A percentile compares a stretch with the other conserved stretches of the same genome.
Evolutionary conservation across 2,329 filamentous ascomycete species (phyloP).

Genomic region (Neonectria coccinea): DNA sequence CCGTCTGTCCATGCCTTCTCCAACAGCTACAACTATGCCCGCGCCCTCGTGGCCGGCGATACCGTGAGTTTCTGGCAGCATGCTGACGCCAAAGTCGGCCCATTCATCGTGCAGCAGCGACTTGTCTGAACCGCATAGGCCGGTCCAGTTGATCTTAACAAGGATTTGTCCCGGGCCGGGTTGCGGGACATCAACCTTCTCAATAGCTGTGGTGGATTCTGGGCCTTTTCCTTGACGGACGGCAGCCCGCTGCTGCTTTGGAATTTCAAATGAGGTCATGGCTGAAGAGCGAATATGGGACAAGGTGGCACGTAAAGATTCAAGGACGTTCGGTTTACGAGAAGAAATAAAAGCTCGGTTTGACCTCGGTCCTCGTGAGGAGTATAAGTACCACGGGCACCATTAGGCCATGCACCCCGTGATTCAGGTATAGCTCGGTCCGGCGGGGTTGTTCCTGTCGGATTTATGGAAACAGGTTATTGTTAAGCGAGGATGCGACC

Average conservation of each 20-base stretch:
- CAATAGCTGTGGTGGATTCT: slow-evolving; percentile 28
- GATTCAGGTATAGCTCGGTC: slow-evolving; percentile 5
- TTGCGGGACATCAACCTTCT: slow-evolving; percentile 34
- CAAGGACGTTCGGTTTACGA: not conserved
- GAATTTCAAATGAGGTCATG: slow-evolving; percentile 36
- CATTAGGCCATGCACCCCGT: slow-evolving; percentile 9
- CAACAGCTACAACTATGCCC: slow-evolving; percentile 83
- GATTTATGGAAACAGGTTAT: slow-evolving; percentile 13
- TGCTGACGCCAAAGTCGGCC: slow-evolving; percentile 38
- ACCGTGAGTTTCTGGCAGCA: slow-evolving; percentile 31
- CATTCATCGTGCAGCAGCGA: slow-evolving; percentile 43
- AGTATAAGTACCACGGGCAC: not conserved
- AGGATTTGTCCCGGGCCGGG: slow-evolving; percentile 40
- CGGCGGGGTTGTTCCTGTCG: slow-evolving; percentile 4
- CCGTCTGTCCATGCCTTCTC: slow-evolving; percentile 78
- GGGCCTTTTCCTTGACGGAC: slow-evolving; percentile 38
- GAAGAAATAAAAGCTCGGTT: not conserved
- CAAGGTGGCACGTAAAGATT: not conserved
- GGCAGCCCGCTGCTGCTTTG: slow-evolving; percentile 37
- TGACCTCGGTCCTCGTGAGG: not conserved
- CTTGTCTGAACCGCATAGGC: slow-evolving; percentile 44
- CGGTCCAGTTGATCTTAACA: slow-evolving; percentile 42
- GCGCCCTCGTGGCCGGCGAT: slow-evolving; percentile 82
- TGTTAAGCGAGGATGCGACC: not conserved
- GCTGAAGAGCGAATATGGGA: not conserved